Evolutionary conservation across 1,284 basidiomycete species (phyloP), one percentile per base, ranked within the genome.

Genomic region (Athelia sp.): DNA sequence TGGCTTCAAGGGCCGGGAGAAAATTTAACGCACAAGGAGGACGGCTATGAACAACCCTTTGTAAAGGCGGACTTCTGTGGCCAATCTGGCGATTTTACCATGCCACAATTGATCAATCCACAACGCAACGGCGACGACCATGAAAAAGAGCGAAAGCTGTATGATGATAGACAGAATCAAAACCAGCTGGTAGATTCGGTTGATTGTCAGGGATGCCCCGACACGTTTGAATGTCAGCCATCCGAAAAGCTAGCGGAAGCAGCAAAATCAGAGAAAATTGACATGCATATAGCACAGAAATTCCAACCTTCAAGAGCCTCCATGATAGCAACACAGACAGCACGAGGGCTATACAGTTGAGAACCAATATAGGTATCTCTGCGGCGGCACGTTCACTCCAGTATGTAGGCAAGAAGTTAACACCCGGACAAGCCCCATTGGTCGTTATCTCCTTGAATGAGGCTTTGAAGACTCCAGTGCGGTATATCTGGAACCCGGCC

Each of bases 151-250:
- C 23, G 82, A 79, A 18, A 91, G 69, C 59, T 90, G 89, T 44
- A 90, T 81, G 23, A 77, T 70, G 53, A 87, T 87, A 1, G 84
- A 88, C 50, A 90, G 68, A 14, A 75, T 70, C 40, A 90, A 73
- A 50, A 90, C 82, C 43, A 82, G 68, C 63, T 81, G 85, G 71
- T 90, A 90, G 50, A 86, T 64, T 40, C 82, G 77, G 63, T 87
- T 85, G 64, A 90, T 87, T 10, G 73, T 74, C 54, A 80, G 69
- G 4, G 82, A 87, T n/a, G 87, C 87, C 43, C 87, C 87, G 48
- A 90, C 81, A 51, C 87, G 82, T 63, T 90, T 89, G 76, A 89
- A 90, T 1, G 87, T 90, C 64, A 88, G 84, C 87, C 86, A 90
- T 42, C 87, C 84, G 59, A 87, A 90, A 23, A 76, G 62, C 87